phyloP scores from a whole-genome alignment of 2,329 filamentous ascomycete species.

The Trichoderma breve region DNA sequence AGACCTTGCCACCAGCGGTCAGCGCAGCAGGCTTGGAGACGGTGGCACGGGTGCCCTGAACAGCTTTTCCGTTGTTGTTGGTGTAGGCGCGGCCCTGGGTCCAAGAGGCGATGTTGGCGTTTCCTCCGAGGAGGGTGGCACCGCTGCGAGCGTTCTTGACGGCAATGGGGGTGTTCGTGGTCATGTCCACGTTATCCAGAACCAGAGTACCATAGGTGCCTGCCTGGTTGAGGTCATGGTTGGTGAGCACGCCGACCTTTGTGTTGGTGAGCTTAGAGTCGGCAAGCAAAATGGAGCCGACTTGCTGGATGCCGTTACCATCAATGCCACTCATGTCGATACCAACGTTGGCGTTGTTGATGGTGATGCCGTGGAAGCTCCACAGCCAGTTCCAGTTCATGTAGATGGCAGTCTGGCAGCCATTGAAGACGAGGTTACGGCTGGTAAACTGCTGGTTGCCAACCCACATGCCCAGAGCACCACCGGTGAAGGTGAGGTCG shows the following conservation, averaged over 20 bases:
- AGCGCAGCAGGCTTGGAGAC: constrained; percentile 66
- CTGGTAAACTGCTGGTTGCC: constrained; percentile 87
- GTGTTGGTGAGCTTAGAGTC: constrained; percentile 80
- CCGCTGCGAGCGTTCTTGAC: constrained; percentile 59
- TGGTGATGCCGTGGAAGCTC: constrained; percentile 72
- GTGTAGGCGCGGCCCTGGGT: constrained; percentile 75
- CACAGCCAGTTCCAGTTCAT: constrained; percentile 94
- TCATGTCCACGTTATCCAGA: constrained; percentile 87
- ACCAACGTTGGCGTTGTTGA: constrained; percentile 73
- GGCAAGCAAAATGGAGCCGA: constrained; percentile 80
- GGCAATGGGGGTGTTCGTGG: constrained; percentile 61
- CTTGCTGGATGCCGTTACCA: constrained; percentile 62
- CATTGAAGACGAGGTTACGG: constrained; percentile 78
- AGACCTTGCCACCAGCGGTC: constrained; percentile 66
- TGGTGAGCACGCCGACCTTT: constrained; percentile 66
- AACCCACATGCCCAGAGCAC: constrained; percentile 72
- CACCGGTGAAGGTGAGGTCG: constrained; percentile 80
- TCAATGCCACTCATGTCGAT: constrained; percentile 67
- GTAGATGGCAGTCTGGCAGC: constrained; percentile 77
- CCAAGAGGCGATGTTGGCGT: constrained; percentile 68
- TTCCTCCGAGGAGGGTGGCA: constrained; percentile 64
- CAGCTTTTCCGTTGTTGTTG: constrained; percentile 45
- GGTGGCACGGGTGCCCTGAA: constrained; percentile 57
- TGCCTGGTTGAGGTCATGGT: constrained; percentile 62
- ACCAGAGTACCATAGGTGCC: constrained; percentile 78